Conservation (phyloP, 768 basidiomycete genomes). For the Russula earlei region DNA sequence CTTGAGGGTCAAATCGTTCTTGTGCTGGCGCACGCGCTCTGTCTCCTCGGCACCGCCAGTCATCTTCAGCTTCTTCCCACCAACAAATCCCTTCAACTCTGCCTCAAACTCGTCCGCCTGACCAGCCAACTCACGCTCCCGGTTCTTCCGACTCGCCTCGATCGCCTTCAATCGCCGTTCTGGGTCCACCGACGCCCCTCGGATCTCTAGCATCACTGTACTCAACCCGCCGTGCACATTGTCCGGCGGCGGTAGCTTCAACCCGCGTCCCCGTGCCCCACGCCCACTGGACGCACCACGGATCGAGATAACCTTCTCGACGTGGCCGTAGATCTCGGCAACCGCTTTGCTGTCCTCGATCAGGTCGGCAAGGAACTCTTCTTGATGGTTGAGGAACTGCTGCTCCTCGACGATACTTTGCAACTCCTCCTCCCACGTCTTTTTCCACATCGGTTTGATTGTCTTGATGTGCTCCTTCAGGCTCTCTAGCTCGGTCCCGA, state of each 20-base stretch:
- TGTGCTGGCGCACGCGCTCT: conserved; percentile 78
- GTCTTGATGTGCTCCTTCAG: conserved; percentile 80
- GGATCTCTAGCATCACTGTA: conserved; percentile 86
- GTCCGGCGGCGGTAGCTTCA: conserved; percentile 53
- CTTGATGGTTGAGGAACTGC: conserved; percentile 86
- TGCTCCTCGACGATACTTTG: conserved; percentile 97
- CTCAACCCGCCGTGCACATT: conserved; percentile 58
- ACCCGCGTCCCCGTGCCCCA: conserved; percentile 31
- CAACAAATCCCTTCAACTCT: conserved; percentile 82
- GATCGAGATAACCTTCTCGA: conserved; percentile 78
- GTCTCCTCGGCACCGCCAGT: conserved; percentile 91
- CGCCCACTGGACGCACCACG: conserved; percentile 40
- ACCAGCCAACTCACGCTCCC: conserved; percentile 65
- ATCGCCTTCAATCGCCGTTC: conserved; percentile 86
- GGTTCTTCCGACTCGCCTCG: conserved; percentile 71
- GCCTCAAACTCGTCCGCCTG: conserved; percentile 76
- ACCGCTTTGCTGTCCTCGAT: conserved; percentile 91
- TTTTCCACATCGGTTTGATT: conserved; percentile 95
- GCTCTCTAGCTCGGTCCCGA: conserved; percentile 60
- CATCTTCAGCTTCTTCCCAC: conserved; percentile 82
- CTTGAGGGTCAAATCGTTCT: conserved; percentile 77
- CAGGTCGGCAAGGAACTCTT: conserved; percentile 81
- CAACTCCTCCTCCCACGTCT: conserved; percentile 95
- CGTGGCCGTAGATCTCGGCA: conserved; percentile 75
- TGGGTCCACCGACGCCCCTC: conserved; percentile 72